phyloP scores from a whole-genome alignment of 768 basidiomycete genomes.

The Boletellus emodensis region DNA sequence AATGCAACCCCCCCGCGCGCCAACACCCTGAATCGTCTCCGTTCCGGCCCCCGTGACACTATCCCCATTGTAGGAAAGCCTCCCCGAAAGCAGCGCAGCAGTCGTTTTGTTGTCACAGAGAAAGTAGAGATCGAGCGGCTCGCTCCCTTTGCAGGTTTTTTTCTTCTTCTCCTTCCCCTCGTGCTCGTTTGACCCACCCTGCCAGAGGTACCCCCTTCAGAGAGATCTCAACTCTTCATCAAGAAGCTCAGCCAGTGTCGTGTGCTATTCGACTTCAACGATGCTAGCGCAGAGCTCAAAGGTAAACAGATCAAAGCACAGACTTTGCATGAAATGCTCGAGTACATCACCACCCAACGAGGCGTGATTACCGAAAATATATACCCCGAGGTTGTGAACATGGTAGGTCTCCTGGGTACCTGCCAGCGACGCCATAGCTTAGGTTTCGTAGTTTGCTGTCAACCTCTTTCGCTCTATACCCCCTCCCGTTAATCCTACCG shows the following conservation, averaged over 20 bases:
- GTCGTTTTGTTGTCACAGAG: conserved; percentile 93
- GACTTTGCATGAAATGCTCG: conserved; percentile 96
- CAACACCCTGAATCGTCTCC: conserved; percentile 67
- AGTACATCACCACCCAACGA: conserved; percentile 96
- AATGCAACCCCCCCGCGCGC: conserved; percentile 61
- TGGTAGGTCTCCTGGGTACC: conserved; percentile 56
- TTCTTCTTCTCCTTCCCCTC: conserved; percentile 4
- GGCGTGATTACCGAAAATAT: conserved; percentile 94
- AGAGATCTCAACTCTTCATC: conserved; percentile 88
- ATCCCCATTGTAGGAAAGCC: conserved; percentile 96
- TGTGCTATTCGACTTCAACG: conserved; percentile 98
- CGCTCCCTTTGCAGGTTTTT: conserved; percentile 78
- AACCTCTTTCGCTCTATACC: conserved; percentile 99
- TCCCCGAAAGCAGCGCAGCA: conserved; percentile 95
- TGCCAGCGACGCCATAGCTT: conserved; percentile 2
- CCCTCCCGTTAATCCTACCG: conserved; percentile 96
- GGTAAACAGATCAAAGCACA: conserved; percentile 99
- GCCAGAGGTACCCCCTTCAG: conserved; percentile 81
- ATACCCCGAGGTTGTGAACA: conserved; percentile 98
- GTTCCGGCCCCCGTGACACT: conserved; percentile 88
- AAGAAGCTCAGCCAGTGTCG: conserved; percentile 95
- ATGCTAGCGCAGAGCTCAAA: conserved; percentile 90
- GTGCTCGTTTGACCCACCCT: not conserved
- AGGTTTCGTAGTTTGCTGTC: conserved; percentile 72
- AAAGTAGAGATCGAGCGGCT: conserved; percentile 94